A percentile compares a stretch with the other conserved stretches of the same genome.
Evolutionary conservation across 306 rosid genomes (phyloP).

Genomic region (Phaseolus lunatus): DNA sequence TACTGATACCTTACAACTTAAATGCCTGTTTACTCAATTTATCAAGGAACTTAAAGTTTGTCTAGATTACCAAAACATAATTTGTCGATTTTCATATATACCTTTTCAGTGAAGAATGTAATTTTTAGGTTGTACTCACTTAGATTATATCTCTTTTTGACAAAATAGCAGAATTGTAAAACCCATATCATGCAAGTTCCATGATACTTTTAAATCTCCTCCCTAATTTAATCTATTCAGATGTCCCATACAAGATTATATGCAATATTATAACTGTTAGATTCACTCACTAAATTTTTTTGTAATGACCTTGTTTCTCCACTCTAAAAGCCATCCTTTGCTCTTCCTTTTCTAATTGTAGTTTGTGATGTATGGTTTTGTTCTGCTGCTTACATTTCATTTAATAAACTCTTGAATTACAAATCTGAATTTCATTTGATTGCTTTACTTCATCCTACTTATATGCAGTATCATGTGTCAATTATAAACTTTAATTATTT

Average conservation of each 20-base stretch:
- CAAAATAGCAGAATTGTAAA: constrained; percentile 25
- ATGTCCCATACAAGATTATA: not conserved
- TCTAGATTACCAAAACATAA: constrained; percentile 16
- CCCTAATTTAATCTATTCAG: not conserved
- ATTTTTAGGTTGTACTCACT: constrained; percentile 17
- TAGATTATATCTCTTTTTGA: constrained; percentile 5
- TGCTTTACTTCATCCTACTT: constrained; percentile 7
- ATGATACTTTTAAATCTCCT: constrained; percentile 1
- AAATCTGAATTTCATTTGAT: not conserved
- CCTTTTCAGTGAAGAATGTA: constrained; percentile 24
- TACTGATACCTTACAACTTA: constrained; percentile 15
- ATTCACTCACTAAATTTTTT: constrained; percentile 23
- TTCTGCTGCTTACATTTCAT: constrained; percentile 30
- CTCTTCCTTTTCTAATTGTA: not conserved
- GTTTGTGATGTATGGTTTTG: not conserved
- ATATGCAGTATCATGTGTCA: constrained; percentile 16
- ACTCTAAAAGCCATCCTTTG: not conserved
- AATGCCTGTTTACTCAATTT: constrained; percentile 15
- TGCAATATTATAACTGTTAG: constrained; percentile 19
- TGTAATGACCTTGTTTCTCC: constrained; percentile 10
- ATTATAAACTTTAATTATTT: not conserved
- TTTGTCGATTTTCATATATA: constrained; percentile 12
- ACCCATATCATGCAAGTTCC: constrained; percentile 12
- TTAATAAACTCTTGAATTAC: constrained; percentile 16
- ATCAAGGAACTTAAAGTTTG: constrained; percentile 24